Percentiles rank a stretch among this genome's conserved stretches.
phyloP scores from a whole-genome alignment of 1,284 basidiomycete species.

The Gomphus sp. region DNA sequence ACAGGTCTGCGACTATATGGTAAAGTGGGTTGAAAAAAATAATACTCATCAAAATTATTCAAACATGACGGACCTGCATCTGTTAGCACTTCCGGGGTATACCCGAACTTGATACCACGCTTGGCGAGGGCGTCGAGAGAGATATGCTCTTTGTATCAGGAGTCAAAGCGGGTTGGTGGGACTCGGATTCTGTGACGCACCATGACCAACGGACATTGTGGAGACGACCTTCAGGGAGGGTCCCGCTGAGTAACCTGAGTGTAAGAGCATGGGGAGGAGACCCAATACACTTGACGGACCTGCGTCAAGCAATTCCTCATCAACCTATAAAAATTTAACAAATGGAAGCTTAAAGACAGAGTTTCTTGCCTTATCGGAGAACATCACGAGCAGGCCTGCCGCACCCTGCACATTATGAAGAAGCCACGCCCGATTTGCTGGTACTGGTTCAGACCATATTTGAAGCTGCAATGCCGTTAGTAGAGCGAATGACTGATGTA shows the following conservation, averaged over 20 bases:
- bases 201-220: conserved; percentile 86
- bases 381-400: conserved; percentile 55
- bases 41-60: neutral
- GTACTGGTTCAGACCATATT: conserved; percentile 59
- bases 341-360: conserved; percentile 7
- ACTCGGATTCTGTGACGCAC: conserved; percentile 30
- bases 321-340: conserved; percentile 36
- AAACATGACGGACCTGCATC: conserved; percentile 55
- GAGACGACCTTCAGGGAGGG: conserved; percentile 70
- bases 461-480: conserved; percentile 38
- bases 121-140: conserved; percentile 55
- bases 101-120: conserved; percentile 70
- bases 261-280: neutral
- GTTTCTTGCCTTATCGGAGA: conserved; percentile 57
- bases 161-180: neutral
- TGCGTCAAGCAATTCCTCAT: conserved; percentile 63
- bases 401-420: conserved; percentile 64
- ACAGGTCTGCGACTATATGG: conserved; percentile 70
- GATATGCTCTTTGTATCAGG: conserved; percentile 63
- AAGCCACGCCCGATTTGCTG: conserved; percentile 69
- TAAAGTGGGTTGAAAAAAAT: neutral
- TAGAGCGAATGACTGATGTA: neutral
- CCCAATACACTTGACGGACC: conserved; percentile 29
- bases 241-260: conserved; percentile 41
- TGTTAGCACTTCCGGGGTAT: conserved; percentile 86